Percentiles rank a stretch among this genome's conserved stretches.
Conservation (phyloP, 441 rosid genomes). For the Populus hybrid region DNA sequence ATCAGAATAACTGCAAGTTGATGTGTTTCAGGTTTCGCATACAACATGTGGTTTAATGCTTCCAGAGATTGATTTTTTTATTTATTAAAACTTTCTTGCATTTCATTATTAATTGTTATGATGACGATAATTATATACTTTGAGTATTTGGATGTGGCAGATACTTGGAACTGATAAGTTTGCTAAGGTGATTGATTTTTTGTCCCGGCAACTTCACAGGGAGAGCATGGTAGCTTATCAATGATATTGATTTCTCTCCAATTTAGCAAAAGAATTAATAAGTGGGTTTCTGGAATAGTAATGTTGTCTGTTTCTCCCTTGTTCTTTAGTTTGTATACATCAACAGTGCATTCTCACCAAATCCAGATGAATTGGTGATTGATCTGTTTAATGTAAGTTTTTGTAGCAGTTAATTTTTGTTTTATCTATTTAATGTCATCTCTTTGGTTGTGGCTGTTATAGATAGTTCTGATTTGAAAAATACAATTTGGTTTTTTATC, state of each 20-base stretch:
- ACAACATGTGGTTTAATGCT: background rate
- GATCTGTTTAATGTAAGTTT: constrained; percentile 71
- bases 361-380: constrained; percentile 79
- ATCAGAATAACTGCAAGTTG: background rate
- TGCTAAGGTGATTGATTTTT: constrained; percentile 85
- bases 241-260: constrained; percentile 13
- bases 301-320: constrained; percentile 18
- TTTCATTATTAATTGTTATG: background rate
- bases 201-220: constrained; percentile 72
- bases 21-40: background rate
- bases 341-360: constrained; percentile 92
- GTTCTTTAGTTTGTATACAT: constrained; percentile 72
- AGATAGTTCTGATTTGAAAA: background rate
- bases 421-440: background rate
- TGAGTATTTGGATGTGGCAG: constrained; percentile 27
- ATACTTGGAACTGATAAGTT: constrained; percentile 71
- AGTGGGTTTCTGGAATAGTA: constrained; percentile 8
- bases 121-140: background rate
- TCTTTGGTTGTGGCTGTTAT: background rate
- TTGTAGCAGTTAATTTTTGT: background rate
- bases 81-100: background rate
- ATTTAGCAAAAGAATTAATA: background rate
- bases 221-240: constrained; percentile 62
- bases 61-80: background rate
- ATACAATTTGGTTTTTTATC: background rate